A percentile compares a stretch with the other conserved stretches of the same genome.
These are phyloP conservation scores for Aspergillus nomiae DNA, from an alignment of 2,329 filamentous ascomycete genomes.

Conservation along the genomic window DNA sequence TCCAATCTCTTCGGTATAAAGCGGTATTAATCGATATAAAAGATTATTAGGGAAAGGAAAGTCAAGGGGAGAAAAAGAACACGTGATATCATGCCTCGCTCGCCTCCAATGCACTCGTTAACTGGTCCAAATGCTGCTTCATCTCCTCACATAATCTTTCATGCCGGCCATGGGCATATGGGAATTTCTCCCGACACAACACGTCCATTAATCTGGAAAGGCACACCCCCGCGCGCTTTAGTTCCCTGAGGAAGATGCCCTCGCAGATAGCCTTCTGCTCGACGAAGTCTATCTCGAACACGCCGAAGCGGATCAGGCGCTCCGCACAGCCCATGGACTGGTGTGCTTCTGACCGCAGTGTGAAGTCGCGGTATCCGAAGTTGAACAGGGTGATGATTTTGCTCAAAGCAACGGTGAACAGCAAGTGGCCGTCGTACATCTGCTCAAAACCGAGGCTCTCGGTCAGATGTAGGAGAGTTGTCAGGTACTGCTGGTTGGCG, in stretches of 20 bases:
- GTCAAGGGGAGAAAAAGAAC: not conserved
- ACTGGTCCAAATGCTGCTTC: conserved; percentile 12
- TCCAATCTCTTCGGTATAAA: not conserved
- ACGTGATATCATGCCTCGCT: not conserved
- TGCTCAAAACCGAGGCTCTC: conserved; percentile 6
- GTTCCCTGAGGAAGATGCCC: conserved; percentile 12
- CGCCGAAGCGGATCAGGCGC: conserved; percentile 13
- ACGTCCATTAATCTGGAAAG: conserved; percentile 12
- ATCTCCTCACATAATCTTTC: conserved; percentile 17
- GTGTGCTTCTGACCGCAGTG: conserved; percentile 8
- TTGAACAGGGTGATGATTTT: conserved; percentile 15
- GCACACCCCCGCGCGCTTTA: conserved; percentile 14
- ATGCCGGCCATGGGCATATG: conserved; percentile 5
- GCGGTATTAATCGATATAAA: not conserved
- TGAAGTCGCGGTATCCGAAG: conserved; percentile 13
- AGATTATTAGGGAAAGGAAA: not conserved
- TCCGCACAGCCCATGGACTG: conserved; percentile 4
- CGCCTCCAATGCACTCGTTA: conserved; percentile 9
- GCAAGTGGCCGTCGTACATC: conserved; percentile 13
- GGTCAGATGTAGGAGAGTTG: conserved; percentile 11
- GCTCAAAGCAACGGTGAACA: conserved; percentile 17
- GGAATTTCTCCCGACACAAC: conserved; percentile 4
- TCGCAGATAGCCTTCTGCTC: conserved; percentile 16
- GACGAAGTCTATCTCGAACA: conserved; percentile 15
- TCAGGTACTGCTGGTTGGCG: conserved; percentile 15